These are phyloP conservation scores for Macadamia integrifolia DNA, from an alignment of 164 flowering plant species.

Conservation along the genomic window DNA sequence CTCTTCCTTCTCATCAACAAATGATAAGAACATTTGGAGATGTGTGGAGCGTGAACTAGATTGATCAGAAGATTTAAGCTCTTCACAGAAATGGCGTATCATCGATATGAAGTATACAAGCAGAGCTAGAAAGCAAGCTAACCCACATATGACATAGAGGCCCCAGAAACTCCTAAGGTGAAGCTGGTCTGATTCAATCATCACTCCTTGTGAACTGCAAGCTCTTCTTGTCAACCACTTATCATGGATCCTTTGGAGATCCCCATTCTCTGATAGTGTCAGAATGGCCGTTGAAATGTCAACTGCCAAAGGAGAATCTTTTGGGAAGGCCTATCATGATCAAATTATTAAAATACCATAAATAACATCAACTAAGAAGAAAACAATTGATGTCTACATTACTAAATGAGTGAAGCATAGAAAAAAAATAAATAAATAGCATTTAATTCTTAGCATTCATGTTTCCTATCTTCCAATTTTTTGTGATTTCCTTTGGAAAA, in stretches of 20 bases:
- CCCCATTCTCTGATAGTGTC: conserved; percentile 67
- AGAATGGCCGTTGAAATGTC: conserved; percentile 88
- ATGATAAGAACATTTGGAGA: conserved; percentile 44
- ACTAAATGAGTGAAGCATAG: too few relatives aligned
- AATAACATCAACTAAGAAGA: too few relatives aligned
- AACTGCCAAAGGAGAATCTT: conserved; percentile 72
- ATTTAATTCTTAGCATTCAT: too few relatives aligned
- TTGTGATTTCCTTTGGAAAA: too few relatives aligned
- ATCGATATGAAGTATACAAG: conserved; percentile 31
- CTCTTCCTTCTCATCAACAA: conserved; percentile 49
- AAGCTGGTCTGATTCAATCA: conserved; percentile 40
- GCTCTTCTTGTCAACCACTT: conserved; percentile 50
- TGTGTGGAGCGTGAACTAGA: conserved; percentile 29
- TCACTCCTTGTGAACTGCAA: conserved; percentile 31
- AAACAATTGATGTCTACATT: too few relatives aligned
- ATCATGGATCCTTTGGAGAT: conserved; percentile 70
- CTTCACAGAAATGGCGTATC: conserved; percentile 26
- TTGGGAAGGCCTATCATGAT: conserved; percentile 61
- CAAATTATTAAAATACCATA: too few relatives aligned
- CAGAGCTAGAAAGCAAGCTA: conserved; percentile 61
- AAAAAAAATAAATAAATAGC: too few relatives aligned
- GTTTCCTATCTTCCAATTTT: too few relatives aligned
- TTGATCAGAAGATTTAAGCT: conserved; percentile 16
- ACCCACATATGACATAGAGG: conserved; percentile 62
- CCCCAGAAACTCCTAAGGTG: conserved; percentile 71